Percentiles rank a stretch among this genome's conserved stretches.
Evolutionary conservation across 148 eudicot species (phyloP).

Genomic region (Vaccinium macrocarpon): DNA sequence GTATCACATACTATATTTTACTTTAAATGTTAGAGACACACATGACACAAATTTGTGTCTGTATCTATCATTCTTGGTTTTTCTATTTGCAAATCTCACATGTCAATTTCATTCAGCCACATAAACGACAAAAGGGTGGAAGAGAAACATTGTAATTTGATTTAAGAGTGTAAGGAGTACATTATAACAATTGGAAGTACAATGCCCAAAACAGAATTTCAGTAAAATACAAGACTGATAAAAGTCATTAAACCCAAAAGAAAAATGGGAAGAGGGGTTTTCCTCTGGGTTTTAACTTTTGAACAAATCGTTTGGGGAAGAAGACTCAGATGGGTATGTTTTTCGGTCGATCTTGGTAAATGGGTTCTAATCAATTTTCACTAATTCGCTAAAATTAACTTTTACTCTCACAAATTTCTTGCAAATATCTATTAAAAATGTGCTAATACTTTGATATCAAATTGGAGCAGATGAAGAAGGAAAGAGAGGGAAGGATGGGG

Average conservation of each 20-base stretch:
- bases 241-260: not conserved
- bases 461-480: slow-evolving; percentile 7
- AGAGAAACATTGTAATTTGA: not conserved
- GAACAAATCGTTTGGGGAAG: not conserved
- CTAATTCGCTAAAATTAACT: not conserved
- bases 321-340: slow-evolving; percentile 15
- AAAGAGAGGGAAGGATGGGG: slow-evolving; percentile 19
- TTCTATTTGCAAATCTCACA: not conserved
- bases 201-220: not conserved
- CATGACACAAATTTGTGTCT: too few species aligned
- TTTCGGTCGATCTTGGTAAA: not conserved
- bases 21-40: too few species aligned
- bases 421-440: not conserved
- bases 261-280: not conserved
- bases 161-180: not conserved
- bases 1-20: too few species aligned
- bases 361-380: not conserved
- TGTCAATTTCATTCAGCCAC: not conserved
- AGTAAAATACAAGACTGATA: not conserved
- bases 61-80: too few species aligned
- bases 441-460: not conserved
- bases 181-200: not conserved
- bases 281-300: not conserved
- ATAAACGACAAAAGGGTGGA: not conserved
- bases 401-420: not conserved